phyloP scores from a whole-genome alignment of 2,329 filamentous ascomycete species.

The Aspergillus sergii region DNA sequence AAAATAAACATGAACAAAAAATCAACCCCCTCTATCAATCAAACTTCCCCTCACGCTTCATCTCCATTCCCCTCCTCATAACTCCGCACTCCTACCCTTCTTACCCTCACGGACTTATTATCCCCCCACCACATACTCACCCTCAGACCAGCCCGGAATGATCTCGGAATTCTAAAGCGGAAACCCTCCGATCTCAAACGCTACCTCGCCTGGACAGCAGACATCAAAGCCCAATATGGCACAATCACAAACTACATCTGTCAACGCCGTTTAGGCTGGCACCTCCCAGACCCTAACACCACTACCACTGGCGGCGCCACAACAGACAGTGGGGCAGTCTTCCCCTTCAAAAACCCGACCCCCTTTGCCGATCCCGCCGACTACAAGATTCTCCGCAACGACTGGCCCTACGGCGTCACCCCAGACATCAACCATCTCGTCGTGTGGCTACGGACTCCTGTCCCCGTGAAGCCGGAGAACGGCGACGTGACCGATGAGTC shows the following conservation, averaged over 20 bases:
- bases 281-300: conserved; percentile 29
- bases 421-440: conserved; percentile 58
- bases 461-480: conserved; percentile 47
- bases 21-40: not conserved
- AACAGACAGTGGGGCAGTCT: conserved; percentile 35
- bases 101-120: not conserved
- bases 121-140: conserved; percentile 16
- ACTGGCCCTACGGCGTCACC: conserved; percentile 65
- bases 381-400: conserved; percentile 61
- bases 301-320: conserved; percentile 16
- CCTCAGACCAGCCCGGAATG: conserved; percentile 45
- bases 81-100: conserved; percentile 3
- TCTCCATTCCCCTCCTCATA: conserved; percentile 6
- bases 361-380: conserved; percentile 59
- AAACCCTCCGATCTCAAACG: conserved; percentile 61
- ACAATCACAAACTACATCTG: conserved; percentile 61
- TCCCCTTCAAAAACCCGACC: conserved; percentile 47
- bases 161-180: conserved; percentile 60
- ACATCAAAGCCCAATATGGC: conserved; percentile 59
- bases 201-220: conserved; percentile 61
- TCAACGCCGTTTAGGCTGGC: conserved; percentile 58
- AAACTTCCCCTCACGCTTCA: conserved; percentile 4
- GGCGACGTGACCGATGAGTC: conserved; percentile 57
- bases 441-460: conserved; percentile 59
- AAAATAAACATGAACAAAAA: not conserved